Conservation (phyloP, 441 rosid genomes). For the Croton laevigatus region DNA sequence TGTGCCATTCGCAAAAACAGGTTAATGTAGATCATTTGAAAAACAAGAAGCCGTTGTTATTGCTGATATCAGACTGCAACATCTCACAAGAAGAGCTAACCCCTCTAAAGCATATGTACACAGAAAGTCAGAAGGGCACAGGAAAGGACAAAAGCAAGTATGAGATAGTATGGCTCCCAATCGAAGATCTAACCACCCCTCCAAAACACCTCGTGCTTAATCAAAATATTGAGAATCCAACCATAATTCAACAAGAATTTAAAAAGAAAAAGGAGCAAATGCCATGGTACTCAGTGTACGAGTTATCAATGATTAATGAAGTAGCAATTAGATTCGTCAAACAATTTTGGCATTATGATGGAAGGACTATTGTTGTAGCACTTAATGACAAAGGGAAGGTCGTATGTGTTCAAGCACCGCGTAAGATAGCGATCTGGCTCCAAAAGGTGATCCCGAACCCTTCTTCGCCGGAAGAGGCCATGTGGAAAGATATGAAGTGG, state of each 20-base stretch:
- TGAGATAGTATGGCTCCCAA: constrained; percentile 78
- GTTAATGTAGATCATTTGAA: constrained; percentile 63
- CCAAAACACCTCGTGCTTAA: too few species aligned
- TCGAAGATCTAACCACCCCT: constrained; percentile 46
- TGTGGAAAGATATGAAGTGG: constrained; percentile 56
- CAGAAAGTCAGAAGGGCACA: constrained; percentile 21
- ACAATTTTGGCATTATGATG: constrained; percentile 56
- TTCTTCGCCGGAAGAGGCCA: constrained; percentile 38
- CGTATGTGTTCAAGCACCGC: constrained; percentile 56
- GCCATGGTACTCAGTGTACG: constrained; percentile 64
- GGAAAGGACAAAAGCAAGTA: constrained; percentile 16
- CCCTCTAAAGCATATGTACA: constrained; percentile 53
- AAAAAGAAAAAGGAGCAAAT: constrained; percentile 35
- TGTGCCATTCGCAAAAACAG: constrained; percentile 28
- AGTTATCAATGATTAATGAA: constrained; percentile 48
- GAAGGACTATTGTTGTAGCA: constrained; percentile 64
- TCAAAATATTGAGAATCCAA: not conserved
- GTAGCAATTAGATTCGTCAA: constrained; percentile 49
- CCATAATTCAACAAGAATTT: constrained; percentile 27
- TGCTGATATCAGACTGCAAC: constrained; percentile 67
- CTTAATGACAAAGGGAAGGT: constrained; percentile 63
- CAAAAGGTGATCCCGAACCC: constrained; percentile 61
- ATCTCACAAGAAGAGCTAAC: constrained; percentile 52
- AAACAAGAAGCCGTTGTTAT: constrained; percentile 43
- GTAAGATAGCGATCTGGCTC: constrained; percentile 76